Evolutionary conservation across 768 basidiomycete genomes (phyloP).

Genomic region (Suillus tomentosus): DNA sequence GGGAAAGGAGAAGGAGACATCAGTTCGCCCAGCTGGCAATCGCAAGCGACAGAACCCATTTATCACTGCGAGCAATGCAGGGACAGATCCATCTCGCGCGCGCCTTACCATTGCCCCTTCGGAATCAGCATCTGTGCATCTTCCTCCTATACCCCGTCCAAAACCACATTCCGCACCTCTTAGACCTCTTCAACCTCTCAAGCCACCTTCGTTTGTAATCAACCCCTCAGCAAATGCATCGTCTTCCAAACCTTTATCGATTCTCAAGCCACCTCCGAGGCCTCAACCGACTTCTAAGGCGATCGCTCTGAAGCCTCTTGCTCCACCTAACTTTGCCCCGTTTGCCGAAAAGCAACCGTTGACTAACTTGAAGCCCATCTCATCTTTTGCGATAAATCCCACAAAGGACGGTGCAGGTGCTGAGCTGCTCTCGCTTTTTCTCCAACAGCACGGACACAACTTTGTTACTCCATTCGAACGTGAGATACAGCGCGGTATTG

Average conservation of each 20-base stretch:
- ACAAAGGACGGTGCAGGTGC: conserved; percentile 50
- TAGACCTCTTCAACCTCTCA: conserved; percentile 11
- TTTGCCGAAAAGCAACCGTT: conserved; percentile 29
- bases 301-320: conserved; percentile 28
- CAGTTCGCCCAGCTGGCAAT: background rate
- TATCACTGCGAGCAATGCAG: background rate
- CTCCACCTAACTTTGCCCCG: conserved; percentile 31
- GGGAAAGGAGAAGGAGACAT: background rate
- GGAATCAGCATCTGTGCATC: background rate
- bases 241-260: conserved; percentile 12
- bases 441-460: conserved; percentile 46
- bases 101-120: background rate
- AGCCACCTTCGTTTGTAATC: conserved; percentile 18
- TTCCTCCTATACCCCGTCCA: background rate
- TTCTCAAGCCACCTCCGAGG: conserved; percentile 32
- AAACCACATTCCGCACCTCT: conserved; percentile 7
- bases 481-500: conserved; percentile 51
- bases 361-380: conserved; percentile 45
- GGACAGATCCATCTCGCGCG: background rate
- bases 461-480: conserved; percentile 38
- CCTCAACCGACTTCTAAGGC: conserved; percentile 17
- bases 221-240: background rate
- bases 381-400: conserved; percentile 54
- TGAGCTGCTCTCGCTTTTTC: conserved; percentile 54
- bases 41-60: background rate